These are phyloP conservation scores for Chlorociboria aeruginascens DNA, from an alignment of 495 filamentous ascomycete genomes.

Conservation along the genomic window DNA sequence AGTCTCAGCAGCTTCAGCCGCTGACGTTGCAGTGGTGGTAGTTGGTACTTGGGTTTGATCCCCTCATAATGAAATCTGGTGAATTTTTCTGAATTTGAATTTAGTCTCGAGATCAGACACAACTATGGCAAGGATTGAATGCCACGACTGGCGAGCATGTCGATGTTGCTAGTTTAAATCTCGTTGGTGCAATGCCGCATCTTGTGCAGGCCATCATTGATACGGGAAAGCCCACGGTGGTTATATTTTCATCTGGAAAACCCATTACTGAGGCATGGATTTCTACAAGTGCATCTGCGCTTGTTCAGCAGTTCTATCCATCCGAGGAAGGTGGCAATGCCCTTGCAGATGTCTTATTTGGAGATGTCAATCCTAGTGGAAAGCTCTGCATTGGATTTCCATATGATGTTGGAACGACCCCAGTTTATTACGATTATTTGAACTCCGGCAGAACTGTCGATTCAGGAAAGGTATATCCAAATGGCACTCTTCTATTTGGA, in stretches of 20 bases:
- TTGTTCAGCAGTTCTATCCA: constrained; percentile 62
- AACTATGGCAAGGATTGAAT: constrained; percentile 57
- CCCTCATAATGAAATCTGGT: background rate
- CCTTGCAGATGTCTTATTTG: constrained; percentile 86
- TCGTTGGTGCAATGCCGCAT: constrained; percentile 58
- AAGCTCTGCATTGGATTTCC: constrained; percentile 54
- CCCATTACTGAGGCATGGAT: constrained; percentile 60
- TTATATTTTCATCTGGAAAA: constrained; percentile 58
- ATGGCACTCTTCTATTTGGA: constrained; percentile 50
- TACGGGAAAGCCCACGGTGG: constrained; percentile 54
- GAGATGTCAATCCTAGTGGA: constrained; percentile 71
- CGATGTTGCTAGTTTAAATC: constrained; percentile 45
- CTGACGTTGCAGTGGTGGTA: constrained; percentile 58
- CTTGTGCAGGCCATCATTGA: constrained; percentile 50
- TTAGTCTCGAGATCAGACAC: constrained; percentile 41
- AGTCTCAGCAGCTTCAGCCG: constrained; percentile 45
- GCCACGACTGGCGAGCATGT: constrained; percentile 65
- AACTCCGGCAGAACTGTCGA: constrained; percentile 46
- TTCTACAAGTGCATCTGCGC: constrained; percentile 41
- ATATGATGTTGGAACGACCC: constrained; percentile 48
- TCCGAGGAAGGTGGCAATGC: constrained; percentile 77
- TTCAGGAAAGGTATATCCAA: constrained; percentile 31
- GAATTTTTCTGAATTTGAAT: background rate
- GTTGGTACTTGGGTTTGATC: constrained; percentile 55
- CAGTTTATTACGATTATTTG: constrained; percentile 57